Evolutionary conservation across 2,329 filamentous ascomycete species (phyloP), one percentile per base, ranked within the genome.

Genomic region (Colletotrichum camelliae): DNA sequence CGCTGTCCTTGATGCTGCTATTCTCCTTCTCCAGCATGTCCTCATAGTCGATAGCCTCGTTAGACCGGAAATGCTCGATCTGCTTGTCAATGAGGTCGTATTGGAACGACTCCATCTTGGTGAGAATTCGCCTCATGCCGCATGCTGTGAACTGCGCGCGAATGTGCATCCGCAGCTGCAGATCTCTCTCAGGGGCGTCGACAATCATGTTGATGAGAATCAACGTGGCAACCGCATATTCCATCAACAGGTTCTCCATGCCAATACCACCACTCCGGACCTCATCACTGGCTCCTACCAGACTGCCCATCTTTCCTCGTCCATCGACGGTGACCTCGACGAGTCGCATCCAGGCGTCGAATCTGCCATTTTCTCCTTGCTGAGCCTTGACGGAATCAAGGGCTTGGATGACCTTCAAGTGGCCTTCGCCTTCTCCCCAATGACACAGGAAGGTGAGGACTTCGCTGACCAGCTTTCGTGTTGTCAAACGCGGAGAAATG

Each of bases 51-150:
- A 98, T 98, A 70, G 95, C 96, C 85, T 98, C 96, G 83, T 98
- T 98, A 77, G 94, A 93, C 74, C 95, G 93, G 88, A 97, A 99
- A 70, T 93, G 93, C 84, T 98, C 96, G 81, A 98, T 94, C 87
- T 99, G 97, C 89, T 98, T 98, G 89, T 98, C 96, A 80, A 99
- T 97, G 80, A 97, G 92, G 80, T 99, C 97, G 87, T 98, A 99
- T 85, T 98, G 96, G 88, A 99, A 98, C 58, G 92, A 94, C 85
- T 98, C 96, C 97, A 98, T 98, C 90, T 98, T 99, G 79, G 90
- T 94, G 85, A 98, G 88, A 80, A 98, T 94, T 74, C 97, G 93
- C 88, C 96, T 97, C 89, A 98, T 95, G 73, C 97, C 97, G 85
- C 96, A 98, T 84, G 94, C 96, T 81, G 94, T 98, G 83, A 99